phyloP scores from a whole-genome alignment of 192 early-diverging fungal species.

The Backusella parvicylindrica region DNA sequence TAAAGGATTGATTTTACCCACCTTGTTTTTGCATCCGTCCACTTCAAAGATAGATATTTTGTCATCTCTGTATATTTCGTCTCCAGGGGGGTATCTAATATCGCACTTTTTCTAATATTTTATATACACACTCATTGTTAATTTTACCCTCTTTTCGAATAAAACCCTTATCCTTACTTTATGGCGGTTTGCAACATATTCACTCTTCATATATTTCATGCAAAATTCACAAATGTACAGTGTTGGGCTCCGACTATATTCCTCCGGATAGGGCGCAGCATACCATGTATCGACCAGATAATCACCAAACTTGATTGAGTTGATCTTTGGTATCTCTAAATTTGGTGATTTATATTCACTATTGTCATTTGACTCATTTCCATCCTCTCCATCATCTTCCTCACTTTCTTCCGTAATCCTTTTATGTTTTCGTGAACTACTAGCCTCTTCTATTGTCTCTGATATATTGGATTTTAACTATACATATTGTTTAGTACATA shows the following conservation, averaged over 20 bases:
- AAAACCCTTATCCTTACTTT: constrained; percentile 50
- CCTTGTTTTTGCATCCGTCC: constrained; percentile 95
- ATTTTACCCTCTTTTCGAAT: neutral
- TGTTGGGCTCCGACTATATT: constrained; percentile 78
- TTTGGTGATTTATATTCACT: neutral
- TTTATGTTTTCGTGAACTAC: neutral
- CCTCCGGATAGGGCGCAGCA: constrained; percentile 92
- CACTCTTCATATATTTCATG: constrained; percentile 96
- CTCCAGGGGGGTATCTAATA: constrained; percentile 85
- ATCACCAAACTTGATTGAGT: constrained; percentile 75
- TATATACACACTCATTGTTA: neutral
- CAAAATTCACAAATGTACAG: constrained; percentile 97
- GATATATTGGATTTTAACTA: neutral
- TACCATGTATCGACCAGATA: constrained; percentile 95
- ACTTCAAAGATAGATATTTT: constrained; percentile 91
- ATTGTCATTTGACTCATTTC: neutral
- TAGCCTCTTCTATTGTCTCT: neutral
- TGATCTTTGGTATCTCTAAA: constrained; percentile 34
- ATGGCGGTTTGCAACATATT: constrained; percentile 78
- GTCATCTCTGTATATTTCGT: constrained; percentile 94
- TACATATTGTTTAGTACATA: too few species aligned
- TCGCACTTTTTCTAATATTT: constrained; percentile 63
- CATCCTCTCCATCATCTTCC: neutral
- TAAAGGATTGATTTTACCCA: constrained; percentile 1
- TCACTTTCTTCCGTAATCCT: neutral